Percentiles rank a stretch among this genome's conserved stretches.
Evolutionary conservation across 257 asterid species (phyloP).

Genomic region (Perilla frutescens): DNA sequence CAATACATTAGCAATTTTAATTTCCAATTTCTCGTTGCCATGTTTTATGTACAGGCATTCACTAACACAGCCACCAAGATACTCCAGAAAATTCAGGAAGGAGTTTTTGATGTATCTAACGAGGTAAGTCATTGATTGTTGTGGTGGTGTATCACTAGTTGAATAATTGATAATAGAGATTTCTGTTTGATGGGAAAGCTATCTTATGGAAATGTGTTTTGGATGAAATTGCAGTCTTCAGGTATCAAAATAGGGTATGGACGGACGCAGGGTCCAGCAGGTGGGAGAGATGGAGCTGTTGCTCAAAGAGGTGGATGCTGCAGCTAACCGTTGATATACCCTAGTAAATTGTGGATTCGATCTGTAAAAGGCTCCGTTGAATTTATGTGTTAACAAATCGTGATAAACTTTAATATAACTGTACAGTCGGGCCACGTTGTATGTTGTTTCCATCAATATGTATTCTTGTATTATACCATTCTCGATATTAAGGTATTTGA

Average conservation of each 20-base stretch:
- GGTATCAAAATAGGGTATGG: slow-evolving; percentile 83
- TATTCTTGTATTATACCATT: background rate
- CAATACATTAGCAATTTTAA: background rate
- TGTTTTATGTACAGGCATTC: slow-evolving; percentile 54
- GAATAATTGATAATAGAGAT: too few relatives aligned
- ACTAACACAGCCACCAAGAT: slow-evolving; percentile 69
- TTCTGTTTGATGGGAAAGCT: background rate
- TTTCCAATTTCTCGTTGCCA: background rate
- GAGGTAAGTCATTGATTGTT: slow-evolving; percentile 55
- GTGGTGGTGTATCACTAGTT: background rate
- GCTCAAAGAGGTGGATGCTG: slow-evolving; percentile 77
- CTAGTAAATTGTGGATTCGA: slow-evolving; percentile 6
- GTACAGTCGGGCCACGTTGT: slow-evolving; percentile 40
- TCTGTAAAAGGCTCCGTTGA: slow-evolving; percentile 9
- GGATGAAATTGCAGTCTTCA: slow-evolving; percentile 56
- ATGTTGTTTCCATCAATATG: slow-evolving; percentile 3
- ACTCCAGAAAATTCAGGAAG: slow-evolving; percentile 77
- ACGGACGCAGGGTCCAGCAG: slow-evolving; percentile 59
- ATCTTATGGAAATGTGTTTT: background rate
- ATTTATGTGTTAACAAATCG: slow-evolving; percentile 16
- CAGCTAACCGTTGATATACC: slow-evolving; percentile 39
- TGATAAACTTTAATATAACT: slow-evolving; percentile 18
- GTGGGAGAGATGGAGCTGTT: slow-evolving; percentile 68
- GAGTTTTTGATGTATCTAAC: slow-evolving; percentile 71
- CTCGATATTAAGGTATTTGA: too few relatives aligned